phyloP scores from a whole-genome alignment of 2,329 filamentous ascomycete genomes.

The Coniella lustricola region DNA sequence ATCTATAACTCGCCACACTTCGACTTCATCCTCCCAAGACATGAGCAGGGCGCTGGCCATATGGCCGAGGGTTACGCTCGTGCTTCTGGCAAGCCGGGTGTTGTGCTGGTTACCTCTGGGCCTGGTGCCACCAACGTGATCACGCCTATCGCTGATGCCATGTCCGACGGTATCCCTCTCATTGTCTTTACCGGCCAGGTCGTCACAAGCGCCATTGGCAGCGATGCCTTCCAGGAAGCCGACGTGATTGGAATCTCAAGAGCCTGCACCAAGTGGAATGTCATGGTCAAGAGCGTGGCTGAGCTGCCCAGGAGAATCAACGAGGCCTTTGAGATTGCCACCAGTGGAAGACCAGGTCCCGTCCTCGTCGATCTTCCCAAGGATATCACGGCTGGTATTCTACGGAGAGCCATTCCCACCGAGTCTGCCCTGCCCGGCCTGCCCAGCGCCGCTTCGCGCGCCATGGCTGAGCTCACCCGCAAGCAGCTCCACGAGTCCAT shows the following conservation, averaged over 20 bases:
- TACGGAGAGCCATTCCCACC: conserved; percentile 76
- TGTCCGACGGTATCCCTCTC: conserved; percentile 92
- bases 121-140: conserved; percentile 95
- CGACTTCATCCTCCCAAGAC: conserved; percentile 88
- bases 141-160: conserved; percentile 91
- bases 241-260: conserved; percentile 91
- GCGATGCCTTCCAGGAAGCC: conserved; percentile 94
- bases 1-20: conserved; percentile 98
- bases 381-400: conserved; percentile 82
- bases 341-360: conserved; percentile 84
- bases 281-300: conserved; percentile 93
- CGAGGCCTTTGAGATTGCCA: conserved; percentile 97
- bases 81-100: conserved; percentile 86
- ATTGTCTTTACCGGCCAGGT: conserved; percentile 96
- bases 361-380: conserved; percentile 95
- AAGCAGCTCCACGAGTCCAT: conserved; percentile 70
- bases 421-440: conserved; percentile 67
- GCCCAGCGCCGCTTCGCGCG: conserved; percentile 78
- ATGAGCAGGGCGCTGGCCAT: conserved; percentile 96
- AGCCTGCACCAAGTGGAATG: conserved; percentile 97
- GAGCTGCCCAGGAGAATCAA: conserved; percentile 92
- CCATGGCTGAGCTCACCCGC: conserved; percentile 65
- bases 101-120: conserved; percentile 93
- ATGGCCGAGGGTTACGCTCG: conserved; percentile 98
- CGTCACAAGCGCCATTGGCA: conserved; percentile 80